phyloP scores from a whole-genome alignment of 2,329 filamentous ascomycete species.

The Pestalotiopsis sp. region DNA sequence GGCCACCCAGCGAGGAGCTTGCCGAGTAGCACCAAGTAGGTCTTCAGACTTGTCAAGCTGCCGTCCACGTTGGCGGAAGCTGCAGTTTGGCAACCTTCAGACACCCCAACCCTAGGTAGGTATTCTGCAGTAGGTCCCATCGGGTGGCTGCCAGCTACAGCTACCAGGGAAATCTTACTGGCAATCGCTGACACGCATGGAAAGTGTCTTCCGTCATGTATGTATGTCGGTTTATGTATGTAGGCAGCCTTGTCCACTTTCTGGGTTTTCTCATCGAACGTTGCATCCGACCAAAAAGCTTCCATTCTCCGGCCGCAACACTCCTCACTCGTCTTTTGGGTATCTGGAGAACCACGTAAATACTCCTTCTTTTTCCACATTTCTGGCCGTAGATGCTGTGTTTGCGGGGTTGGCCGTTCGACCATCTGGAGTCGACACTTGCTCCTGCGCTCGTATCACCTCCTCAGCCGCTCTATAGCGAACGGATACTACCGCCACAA shows the following conservation, averaged over 20 bases:
- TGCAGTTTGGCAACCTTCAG: background rate
- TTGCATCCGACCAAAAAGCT: background rate
- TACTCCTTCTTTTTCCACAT: background rate
- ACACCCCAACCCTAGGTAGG: background rate
- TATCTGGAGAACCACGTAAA: background rate
- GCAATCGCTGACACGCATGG: background rate
- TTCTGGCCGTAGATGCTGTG: background rate
- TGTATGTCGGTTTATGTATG: background rate
- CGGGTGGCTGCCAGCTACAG: background rate
- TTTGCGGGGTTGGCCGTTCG: background rate
- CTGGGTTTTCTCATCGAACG: background rate
- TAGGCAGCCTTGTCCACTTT: background rate
- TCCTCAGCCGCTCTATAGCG: background rate
- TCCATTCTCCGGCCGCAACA: background rate
- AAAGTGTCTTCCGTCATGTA: slow-evolving; percentile 2
- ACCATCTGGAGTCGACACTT: background rate
- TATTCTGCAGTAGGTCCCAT: background rate
- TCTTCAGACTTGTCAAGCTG: background rate
- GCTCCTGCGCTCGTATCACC: background rate
- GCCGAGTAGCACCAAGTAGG: background rate
- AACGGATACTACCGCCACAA: background rate
- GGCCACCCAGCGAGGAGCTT: background rate
- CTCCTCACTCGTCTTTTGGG: background rate
- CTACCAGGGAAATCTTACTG: background rate
- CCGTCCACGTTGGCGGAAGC: background rate